Percentiles rank a stretch among this genome's conserved stretches.
Evolutionary conservation across 345 rosid genomes (phyloP).

Genomic region (Eucalyptus dawsonii): DNA sequence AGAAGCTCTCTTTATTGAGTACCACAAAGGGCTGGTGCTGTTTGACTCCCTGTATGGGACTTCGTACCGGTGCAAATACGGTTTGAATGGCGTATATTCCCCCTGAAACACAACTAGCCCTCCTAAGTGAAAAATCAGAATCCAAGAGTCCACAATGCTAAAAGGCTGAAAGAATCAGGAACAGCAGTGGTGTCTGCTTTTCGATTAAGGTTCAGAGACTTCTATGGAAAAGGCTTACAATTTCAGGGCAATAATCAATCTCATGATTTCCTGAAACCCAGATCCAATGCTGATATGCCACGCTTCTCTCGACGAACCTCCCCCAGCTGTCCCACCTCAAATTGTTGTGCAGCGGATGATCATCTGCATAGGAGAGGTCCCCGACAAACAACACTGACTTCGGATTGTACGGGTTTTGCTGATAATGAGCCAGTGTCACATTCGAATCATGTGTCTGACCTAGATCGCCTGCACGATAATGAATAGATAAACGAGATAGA

Average conservation of each 20-base stretch:
- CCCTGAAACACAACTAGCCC: constrained; percentile 4
- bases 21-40: constrained; percentile 29
- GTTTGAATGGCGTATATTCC: constrained; percentile 23
- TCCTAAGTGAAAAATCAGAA: background rate
- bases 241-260: constrained; percentile 20
- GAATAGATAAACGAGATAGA: background rate
- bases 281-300: constrained; percentile 43
- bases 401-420: constrained; percentile 11
- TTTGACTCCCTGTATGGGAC: constrained; percentile 21
- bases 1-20: constrained; percentile 35
- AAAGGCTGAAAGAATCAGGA: background rate
- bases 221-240: background rate
- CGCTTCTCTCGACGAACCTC: constrained; percentile 21
- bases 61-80: constrained; percentile 18
- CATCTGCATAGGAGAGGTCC: constrained; percentile 41
- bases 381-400: constrained; percentile 24
- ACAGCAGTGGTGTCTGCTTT: background rate
- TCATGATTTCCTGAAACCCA: constrained; percentile 37
- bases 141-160: background rate
- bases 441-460: constrained; percentile 38
- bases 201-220: background rate
- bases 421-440: constrained; percentile 24
- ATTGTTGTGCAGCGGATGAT: constrained; percentile 18
- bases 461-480: constrained; percentile 14
- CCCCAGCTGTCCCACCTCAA: constrained; percentile 41